These are phyloP conservation scores for Cinnamomum micranthum DNA, from an alignment of 164 flowering plant species.

Conservation along the genomic window DNA sequence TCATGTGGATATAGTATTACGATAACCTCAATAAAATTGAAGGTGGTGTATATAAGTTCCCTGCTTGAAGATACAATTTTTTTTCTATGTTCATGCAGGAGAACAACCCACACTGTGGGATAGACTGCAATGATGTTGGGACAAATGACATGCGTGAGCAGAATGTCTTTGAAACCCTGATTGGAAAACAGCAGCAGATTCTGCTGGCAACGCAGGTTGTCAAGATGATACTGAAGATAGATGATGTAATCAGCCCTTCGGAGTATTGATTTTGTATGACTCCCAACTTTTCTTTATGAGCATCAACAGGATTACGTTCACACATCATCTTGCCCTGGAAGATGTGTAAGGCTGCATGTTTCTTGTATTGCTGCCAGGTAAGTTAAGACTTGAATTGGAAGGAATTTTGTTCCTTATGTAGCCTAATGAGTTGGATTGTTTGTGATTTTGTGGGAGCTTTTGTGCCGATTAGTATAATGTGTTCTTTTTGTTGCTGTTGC, in stretches of 20 bases:
- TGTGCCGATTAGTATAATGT: too few relatives aligned
- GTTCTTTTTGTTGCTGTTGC: too few relatives aligned
- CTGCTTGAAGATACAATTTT: too few relatives aligned
- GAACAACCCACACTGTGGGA: conserved; percentile 67
- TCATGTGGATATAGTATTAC: too few relatives aligned
- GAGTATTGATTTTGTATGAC: conserved; percentile 41
- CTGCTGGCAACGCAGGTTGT: conserved; percentile 95
- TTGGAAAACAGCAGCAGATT: conserved; percentile 95
- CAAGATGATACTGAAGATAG: conserved; percentile 95
- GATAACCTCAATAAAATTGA: too few relatives aligned
- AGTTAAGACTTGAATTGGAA: background rate
- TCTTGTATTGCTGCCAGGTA: background rate
- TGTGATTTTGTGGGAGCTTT: background rate
- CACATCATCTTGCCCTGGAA: background rate
- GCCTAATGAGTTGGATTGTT: background rate
- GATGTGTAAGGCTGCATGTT: background rate
- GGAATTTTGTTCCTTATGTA: background rate
- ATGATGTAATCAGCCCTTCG: conserved; percentile 81
- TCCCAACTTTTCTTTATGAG: background rate
- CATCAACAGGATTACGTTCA: background rate
- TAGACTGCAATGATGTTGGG: conserved; percentile 97
- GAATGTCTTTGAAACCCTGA: conserved; percentile 89
- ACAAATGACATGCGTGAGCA: conserved; percentile 96
- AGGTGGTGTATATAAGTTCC: too few relatives aligned
- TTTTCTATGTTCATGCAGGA: conserved; percentile 46